Percentiles rank a stretch among this genome's conserved stretches.
Conservation (phyloP, 2,329 filamentous ascomycete genomes). For the Fusarium sp. region DNA sequence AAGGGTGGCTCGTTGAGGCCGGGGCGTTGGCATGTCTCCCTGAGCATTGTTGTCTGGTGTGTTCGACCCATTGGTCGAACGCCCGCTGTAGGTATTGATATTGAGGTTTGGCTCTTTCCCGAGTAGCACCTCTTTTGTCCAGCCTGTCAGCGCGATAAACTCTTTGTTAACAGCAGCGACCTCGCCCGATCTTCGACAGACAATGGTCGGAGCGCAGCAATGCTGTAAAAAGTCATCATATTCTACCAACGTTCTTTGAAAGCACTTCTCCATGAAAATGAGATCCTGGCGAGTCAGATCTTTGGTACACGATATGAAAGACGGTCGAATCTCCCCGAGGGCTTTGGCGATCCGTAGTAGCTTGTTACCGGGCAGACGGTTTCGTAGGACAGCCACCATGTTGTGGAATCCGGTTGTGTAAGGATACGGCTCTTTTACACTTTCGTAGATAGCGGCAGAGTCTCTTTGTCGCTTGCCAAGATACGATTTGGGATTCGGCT, state of each 20-base stretch:
- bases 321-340: constrained; percentile 88
- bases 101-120: constrained; percentile 91
- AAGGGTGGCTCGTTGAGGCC: constrained; percentile 57
- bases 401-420: constrained; percentile 93
- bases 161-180: constrained; percentile 97
- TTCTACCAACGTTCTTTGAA: constrained; percentile 91
- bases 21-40: constrained; percentile 62
- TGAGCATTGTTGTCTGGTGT: constrained; percentile 48
- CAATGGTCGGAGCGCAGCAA: constrained; percentile 88
- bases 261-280: constrained; percentile 97
- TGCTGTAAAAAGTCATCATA: constrained; percentile 93
- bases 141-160: constrained; percentile 94
- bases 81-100: constrained; percentile 68
- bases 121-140: constrained; percentile 88
- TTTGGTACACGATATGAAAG: constrained; percentile 90
- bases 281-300: constrained; percentile 90
- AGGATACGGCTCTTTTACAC: constrained; percentile 89
- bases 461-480: constrained; percentile 73
- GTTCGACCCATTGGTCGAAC: constrained; percentile 55
- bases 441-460: constrained; percentile 87
- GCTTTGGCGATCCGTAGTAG: constrained; percentile 86
- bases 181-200: constrained; percentile 91
- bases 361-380: constrained; percentile 80
- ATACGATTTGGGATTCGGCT: constrained; percentile 58
- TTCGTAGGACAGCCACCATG: constrained; percentile 81